Base-by-base conservation (phyloP, 495 filamentous ascomycete genomes). In the Rusavskia elegans region DNA sequence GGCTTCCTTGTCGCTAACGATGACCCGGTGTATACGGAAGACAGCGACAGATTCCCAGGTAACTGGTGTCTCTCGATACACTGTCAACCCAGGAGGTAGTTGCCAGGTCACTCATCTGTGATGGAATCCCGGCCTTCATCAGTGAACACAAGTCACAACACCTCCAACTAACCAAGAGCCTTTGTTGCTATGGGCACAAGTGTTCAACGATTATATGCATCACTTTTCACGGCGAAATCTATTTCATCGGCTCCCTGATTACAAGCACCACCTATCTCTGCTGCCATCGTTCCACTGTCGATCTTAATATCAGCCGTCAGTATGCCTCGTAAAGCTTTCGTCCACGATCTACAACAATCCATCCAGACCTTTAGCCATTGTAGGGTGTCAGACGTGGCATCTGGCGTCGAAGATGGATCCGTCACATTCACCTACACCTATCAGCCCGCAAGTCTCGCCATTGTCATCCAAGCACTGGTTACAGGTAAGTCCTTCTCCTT, bases 341-440 rank as follows among this genome's bases (percentile, higher is more conserved):
- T 74, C 10, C 59, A 62, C 32, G 77, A 84, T 55, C 63, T 84
- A 4, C 57, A 67, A 32, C 59, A 65, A 29, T 72, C 71, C 3
- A 60, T 61, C 9, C 17, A 53, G 17, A 55, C 62, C 35, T 59
- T 61, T 17, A 54, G 45, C 9, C 66, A 70, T 50, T 39, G 60
- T 35, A 63, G 70, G 55, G 59, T 82, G 45, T 61, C 57, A 45
- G 56, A 68, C 32, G 63, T 88, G 37, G 67, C 66, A 46, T 59
- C 66, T 20, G 81, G 82, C 11, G 76, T 79, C 7, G 77, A 76
- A 37, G 76, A 84, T 62, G 80, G 80, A 27, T 75, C 77, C 32
- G 71, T 87, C 54, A 71, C 66, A 3, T 83, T 86, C 56, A 63
- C 61, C 0, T 80, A 74, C 61, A 55, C 1, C 48, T 60, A 16